phyloP scores from a whole-genome alignment of 495 filamentous ascomycete genomes.

The Lentithecium fluviatile region DNA sequence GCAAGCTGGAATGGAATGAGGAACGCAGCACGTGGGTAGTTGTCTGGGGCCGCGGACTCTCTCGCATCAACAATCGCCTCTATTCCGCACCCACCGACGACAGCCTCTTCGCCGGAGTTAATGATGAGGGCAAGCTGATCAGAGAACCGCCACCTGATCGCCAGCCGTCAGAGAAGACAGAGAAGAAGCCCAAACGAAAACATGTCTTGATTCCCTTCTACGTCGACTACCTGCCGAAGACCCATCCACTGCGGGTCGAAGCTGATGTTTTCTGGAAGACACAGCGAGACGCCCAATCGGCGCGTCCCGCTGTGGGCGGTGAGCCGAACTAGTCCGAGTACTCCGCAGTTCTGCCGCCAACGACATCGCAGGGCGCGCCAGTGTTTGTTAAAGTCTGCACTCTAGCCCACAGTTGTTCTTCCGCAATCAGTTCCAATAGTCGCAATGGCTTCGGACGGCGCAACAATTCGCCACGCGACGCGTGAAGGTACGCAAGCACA shows the following conservation, averaged over 20 bases:
- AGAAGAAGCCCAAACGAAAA: neutral
- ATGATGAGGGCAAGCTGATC: conserved; percentile 6
- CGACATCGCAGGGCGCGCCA: neutral
- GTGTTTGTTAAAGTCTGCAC: neutral
- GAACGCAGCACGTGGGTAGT: conserved; percentile 21
- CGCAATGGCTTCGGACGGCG: conserved; percentile 27
- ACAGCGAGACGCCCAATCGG: neutral
- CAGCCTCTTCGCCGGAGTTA: conserved; percentile 24
- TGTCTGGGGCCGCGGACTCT: conserved; percentile 17
- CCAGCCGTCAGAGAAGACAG: neutral
- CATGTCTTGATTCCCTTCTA: neutral
- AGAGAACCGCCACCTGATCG: neutral
- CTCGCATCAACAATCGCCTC: neutral
- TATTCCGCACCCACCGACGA: conserved; percentile 9
- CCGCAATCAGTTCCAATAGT: neutral
- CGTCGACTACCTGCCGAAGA: neutral
- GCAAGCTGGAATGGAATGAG: conserved; percentile 28
- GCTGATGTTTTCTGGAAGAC: neutral
- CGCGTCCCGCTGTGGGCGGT: too few relatives aligned
- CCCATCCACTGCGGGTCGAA: neutral
- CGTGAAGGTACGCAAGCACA: conserved; percentile 29
- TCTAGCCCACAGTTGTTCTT: neutral
- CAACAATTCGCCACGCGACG: conserved; percentile 35
- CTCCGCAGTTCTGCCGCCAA: neutral
- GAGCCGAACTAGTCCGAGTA: neutral